Conservation (phyloP, 805 yeast species). For the Barnettozyma sucrosica region DNA sequence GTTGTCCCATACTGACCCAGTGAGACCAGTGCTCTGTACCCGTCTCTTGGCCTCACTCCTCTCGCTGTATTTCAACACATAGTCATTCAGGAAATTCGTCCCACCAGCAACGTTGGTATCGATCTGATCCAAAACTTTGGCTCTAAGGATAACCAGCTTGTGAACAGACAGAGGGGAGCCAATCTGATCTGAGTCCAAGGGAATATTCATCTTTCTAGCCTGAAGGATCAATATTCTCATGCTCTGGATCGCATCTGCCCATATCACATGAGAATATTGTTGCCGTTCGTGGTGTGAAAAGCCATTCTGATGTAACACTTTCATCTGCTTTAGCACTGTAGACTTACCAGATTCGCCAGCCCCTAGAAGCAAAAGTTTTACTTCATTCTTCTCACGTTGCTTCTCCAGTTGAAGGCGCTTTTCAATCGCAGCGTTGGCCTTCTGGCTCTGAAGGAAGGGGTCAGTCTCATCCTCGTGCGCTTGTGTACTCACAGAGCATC, state of each 20-base stretch:
- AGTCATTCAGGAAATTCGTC: conserved; percentile 52
- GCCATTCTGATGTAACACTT: conserved; percentile 78
- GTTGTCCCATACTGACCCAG: conserved; percentile 27
- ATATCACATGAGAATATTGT: conserved; percentile 80
- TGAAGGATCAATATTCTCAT: conserved; percentile 77
- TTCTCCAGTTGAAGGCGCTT: conserved; percentile 49
- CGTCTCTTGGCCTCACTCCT: conserved; percentile 46
- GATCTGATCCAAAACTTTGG: conserved; percentile 54
- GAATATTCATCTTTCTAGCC: conserved; percentile 60
- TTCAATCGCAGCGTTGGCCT: conserved; percentile 59
- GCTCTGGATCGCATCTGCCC: conserved; percentile 86
- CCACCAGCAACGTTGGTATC: conserved; percentile 69
- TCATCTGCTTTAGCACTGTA: conserved; percentile 85
- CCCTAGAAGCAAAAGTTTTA: conserved; percentile 75
- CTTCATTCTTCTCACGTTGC: conserved; percentile 49
- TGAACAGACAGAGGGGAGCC: conserved; percentile 39
- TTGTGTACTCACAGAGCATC: conserved; percentile 57
- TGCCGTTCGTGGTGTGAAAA: conserved; percentile 72
- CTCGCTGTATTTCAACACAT: conserved; percentile 56
- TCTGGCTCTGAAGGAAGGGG: conserved; percentile 47
- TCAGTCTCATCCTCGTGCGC: conserved; percentile 37
- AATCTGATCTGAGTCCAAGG: conserved; percentile 59
- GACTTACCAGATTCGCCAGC: conserved; percentile 96
- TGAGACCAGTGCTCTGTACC: conserved; percentile 49
- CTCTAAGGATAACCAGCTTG: conserved; percentile 46